Evolutionary conservation across 1,284 basidiomycete species (phyloP).

Genomic region (Laetiporus sulphureus): DNA sequence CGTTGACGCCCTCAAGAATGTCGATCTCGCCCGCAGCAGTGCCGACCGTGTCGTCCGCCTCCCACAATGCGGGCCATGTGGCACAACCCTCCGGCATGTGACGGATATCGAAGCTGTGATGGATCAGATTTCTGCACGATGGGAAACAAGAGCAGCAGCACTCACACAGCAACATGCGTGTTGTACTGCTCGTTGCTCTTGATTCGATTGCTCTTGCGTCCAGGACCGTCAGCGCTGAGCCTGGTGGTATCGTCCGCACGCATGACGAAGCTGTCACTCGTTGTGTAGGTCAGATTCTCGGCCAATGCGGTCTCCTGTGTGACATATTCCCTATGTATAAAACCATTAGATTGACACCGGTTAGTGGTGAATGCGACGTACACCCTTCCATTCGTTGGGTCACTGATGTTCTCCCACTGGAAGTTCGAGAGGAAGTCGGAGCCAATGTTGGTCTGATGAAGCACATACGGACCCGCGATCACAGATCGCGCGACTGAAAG

Average conservation of each 20-base stretch:
- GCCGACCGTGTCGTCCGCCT: constrained; percentile 34
- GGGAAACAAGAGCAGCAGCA: constrained; percentile 3
- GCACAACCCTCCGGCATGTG: constrained; percentile 61
- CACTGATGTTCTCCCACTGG: constrained; percentile 35
- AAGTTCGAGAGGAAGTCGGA: constrained; percentile 6
- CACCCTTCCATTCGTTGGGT: constrained; percentile 61
- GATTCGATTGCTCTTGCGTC: constrained; percentile 55
- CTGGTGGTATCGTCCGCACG: constrained; percentile 45
- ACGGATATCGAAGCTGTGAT: constrained; percentile 37
- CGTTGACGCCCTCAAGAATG: constrained; percentile 46
- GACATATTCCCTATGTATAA: constrained; percentile 27
- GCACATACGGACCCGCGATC: constrained; percentile 3
- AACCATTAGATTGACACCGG: not conserved
- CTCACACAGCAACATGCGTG: constrained; percentile 53
- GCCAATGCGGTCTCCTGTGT: constrained; percentile 25
- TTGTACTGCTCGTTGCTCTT: constrained; percentile 44
- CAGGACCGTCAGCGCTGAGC: constrained; percentile 39
- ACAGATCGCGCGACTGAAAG: not conserved
- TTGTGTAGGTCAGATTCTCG: constrained; percentile 26
- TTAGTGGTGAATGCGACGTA: constrained; percentile 24
- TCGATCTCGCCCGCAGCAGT: constrained; percentile 28
- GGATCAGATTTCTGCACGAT: not conserved
- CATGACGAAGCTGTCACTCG: constrained; percentile 29
- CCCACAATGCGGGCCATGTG: constrained; percentile 51
- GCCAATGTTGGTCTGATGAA: constrained; percentile 7